Evolutionary conservation across 2,329 filamentous ascomycete genomes (phyloP), one percentile per base, ranked within the genome.

Genomic region (Pseudogymnoascus sp.): DNA sequence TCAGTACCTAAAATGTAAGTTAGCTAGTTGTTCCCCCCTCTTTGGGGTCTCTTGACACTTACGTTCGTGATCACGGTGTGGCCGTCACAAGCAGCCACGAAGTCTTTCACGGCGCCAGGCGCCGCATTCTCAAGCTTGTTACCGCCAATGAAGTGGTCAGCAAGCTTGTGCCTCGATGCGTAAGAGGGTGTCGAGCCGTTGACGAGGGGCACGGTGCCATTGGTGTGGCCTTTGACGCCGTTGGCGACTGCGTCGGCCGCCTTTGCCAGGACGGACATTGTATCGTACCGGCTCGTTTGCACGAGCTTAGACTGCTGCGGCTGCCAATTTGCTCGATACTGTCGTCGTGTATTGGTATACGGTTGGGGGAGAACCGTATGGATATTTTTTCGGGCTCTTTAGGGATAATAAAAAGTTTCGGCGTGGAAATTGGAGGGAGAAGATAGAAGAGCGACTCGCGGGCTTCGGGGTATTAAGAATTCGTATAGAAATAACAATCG

Each of bases 11-110:
- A 18, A 68, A 7, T 61, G 33, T 61, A 62, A 53, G 65, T 60
- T 66, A 65, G 60, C 67, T 68, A 63, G 69, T 67, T 65, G 61
- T 62, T 28, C 37, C 14, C n/a, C n/a, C 30, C 62, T 38, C 33
- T 35, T 59, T 35, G 11, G 37, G 12, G 20, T 33, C 33, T 28
- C 53, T 60, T 33, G 18, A 25, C 14, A 75, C 91, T 81, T 77
- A 97, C 94, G 74, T 92, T 97, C 71, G 91, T 96, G 73, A 99
- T 99, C 75, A 97, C 93, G 18, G 94, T 97, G 82, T 99, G 94
- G 64, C 94, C 94, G 71, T 92, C 90, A 75, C 96, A 82, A 63
- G 83, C 81, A 59, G 89, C 85, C 57, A 99, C 93, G 78, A 97
- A 99, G 76, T 99, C 93, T 82, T 96, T 97, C 65, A 99, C 90